phyloP scores from a whole-genome alignment of 306 rosid species.

The Prosopis cineraria region DNA sequence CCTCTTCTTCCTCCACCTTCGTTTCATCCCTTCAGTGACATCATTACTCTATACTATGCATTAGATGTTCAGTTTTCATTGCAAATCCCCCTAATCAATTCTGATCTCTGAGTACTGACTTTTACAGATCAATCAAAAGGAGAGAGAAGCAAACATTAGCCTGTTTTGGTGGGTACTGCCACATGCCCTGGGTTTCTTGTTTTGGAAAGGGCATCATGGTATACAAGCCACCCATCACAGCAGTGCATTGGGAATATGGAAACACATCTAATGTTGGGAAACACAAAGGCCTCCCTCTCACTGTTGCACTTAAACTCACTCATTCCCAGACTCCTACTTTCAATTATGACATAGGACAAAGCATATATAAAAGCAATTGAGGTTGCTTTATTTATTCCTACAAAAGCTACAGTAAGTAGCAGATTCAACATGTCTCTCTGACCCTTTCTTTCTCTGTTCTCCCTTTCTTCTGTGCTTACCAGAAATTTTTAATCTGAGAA shows the following conservation, averaged over 20 bases:
- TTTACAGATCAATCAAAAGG: slow-evolving; percentile 25
- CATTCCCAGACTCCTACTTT: slow-evolving; percentile 35
- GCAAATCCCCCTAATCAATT: neutral
- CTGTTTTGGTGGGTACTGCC: slow-evolving; percentile 41
- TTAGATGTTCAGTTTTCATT: no score
- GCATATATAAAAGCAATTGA: neutral
- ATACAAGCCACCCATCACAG: slow-evolving; percentile 43
- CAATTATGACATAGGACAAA: slow-evolving; percentile 22
- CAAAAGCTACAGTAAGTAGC: slow-evolving; percentile 4
- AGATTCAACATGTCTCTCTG: slow-evolving; percentile 19
- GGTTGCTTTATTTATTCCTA: slow-evolving; percentile 19
- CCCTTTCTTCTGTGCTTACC: slow-evolving; percentile 28
- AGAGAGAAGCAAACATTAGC: slow-evolving; percentile 37
- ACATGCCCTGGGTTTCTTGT: slow-evolving; percentile 41
- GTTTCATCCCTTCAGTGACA: slow-evolving; percentile 43
- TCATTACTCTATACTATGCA: no score
- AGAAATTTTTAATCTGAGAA: slow-evolving; percentile 30
- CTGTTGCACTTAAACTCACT: neutral
- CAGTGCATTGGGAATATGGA: slow-evolving; percentile 68
- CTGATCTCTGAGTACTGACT: slow-evolving; percentile 17
- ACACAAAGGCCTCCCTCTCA: slow-evolving; percentile 4
- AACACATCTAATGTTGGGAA: slow-evolving; percentile 44
- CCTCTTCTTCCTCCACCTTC: slow-evolving; percentile 36
- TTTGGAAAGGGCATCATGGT: slow-evolving; percentile 58
- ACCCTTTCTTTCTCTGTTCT: slow-evolving; percentile 33